Percentiles rank a stretch among this genome's conserved stretches.
Conservation (phyloP, 352 stramenopile species). For the Pythium aquatile region DNA sequence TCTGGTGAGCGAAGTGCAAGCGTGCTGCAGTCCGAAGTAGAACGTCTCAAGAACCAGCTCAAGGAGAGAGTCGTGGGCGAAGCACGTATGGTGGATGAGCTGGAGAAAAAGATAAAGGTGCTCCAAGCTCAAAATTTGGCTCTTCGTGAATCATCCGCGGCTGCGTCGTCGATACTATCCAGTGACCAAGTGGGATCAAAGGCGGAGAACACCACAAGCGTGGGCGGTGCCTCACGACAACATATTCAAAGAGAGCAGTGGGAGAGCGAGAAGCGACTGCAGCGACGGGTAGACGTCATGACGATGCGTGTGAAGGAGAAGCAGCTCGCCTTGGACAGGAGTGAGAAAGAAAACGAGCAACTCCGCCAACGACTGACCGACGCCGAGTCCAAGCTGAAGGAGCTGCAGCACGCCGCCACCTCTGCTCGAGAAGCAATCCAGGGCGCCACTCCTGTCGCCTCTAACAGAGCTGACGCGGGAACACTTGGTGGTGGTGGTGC, state of each 20-base stretch:
- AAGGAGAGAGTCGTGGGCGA: constrained; percentile 61
- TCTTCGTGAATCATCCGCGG: constrained; percentile 44
- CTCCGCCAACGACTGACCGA: constrained; percentile 34
- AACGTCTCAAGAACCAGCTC: constrained; percentile 49
- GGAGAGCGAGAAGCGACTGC: constrained; percentile 68
- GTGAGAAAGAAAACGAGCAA: constrained; percentile 43
- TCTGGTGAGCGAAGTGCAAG: constrained; percentile 1
- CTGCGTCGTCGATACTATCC: not conserved
- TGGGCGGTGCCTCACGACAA: not conserved
- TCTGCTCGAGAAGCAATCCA: constrained; percentile 23
- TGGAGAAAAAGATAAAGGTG: constrained; percentile 72
- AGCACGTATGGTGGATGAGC: constrained; percentile 41
- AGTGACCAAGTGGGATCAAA: not conserved
- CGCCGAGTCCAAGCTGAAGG: constrained; percentile 27
- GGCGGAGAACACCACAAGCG: not conserved
- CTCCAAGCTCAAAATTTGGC: constrained; percentile 81
- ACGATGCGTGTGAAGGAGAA: constrained; percentile 71
- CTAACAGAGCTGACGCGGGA: not conserved
- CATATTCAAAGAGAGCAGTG: constrained; percentile 32
- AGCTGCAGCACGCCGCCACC: constrained; percentile 27
- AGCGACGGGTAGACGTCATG: constrained; percentile 66
- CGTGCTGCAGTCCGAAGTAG: constrained; percentile 41
- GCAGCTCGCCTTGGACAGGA: constrained; percentile 43
- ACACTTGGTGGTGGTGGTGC: not conserved
- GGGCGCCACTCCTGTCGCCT: not conserved